Evolutionary conservation across 2,329 filamentous ascomycete genomes (phyloP), one percentile per base, ranked within the genome.

Genomic region (Leptographium procerum): DNA sequence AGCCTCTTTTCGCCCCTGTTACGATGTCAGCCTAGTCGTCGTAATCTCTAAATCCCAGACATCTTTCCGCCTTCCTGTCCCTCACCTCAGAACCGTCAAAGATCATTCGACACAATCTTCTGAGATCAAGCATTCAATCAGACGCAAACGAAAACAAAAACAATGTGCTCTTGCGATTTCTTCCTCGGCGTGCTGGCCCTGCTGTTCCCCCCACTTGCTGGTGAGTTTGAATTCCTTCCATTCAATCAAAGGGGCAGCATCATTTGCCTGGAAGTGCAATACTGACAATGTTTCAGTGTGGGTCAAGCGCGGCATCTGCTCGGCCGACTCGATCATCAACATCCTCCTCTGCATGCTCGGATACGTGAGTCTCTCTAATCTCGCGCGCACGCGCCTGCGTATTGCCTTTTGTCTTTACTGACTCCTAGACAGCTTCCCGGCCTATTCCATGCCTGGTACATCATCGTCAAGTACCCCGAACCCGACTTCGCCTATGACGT

Each of bases 361-460:
- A 66, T 90, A 80, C 69, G 76, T 79, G 71, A 55, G 76, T 71
- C 29, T 31, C 31, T 53, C 56, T 5, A 33, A 14, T 14, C 26
- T 13, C 34, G 22, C 14, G 45, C 24, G 33, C 19, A 16, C 13
- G 19, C 28, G 16, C n/a, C n/a, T n/a, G n/a, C n/a, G n/a, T n/a
- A n/a, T n/a, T n/a, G n/a, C n/a, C n/a, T n/a, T n/a, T 55, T 43
- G 16, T n/a, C 4, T 3, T 19, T 26, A 19, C 19, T 52, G 11
- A 56, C 36, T 2, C 13, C n/a, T 7, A 26, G 2, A 4, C 64
- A 80, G 76, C 73, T 97, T 61, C 92, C 92, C 24, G 92, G 92
- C 61, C 86, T 97, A 55, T 76, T 99, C 2, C 94, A 99, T 76
- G 84, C 91, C 62, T 97, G 94, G 92, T 99, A 97, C 80, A 95